Base-by-base conservation (phyloP, 2,329 filamentous ascomycete species). In the Aspergillus sp. region DNA sequence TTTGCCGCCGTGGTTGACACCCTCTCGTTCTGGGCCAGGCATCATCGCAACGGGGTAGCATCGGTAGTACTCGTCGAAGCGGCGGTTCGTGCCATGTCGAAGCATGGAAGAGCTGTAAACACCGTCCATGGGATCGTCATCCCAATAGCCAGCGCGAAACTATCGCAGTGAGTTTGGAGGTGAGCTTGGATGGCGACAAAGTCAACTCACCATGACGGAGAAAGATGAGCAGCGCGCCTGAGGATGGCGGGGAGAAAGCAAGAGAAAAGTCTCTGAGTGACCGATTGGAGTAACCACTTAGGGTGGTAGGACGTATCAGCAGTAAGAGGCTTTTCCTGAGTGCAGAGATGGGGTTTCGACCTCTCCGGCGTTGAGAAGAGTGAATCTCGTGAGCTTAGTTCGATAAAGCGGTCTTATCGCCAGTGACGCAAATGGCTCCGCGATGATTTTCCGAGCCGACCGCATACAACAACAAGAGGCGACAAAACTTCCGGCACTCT, bases 31-130 rank as follows among this genome's bases (percentile, higher is more conserved):
- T 35, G 90, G 84, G 2, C 93, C 92, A 11, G 92, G 90, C 57
- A 95, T 85, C 92, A 99, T 97, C 64, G 87, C 86, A 65, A 96
- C 83, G 41, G 94, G 94, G 68, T 97, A 99, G 79, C 92, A 96
- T 65, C 94, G 87, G 76, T 96, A 97, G 78, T 96, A 97, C 74
- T 99, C 94, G 73, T 99, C 93, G 77, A 99, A 99, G 55, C 92
- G 89, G 64, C 90, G 88, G 62, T 74, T 79, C 65, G 70, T 72
- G 47, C 71, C 68, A 57, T 76, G 77, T 33, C 76, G 76, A 54
- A 82, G 68, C 72, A 83, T 79, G 53, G 77, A 76, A 13, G 75
- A 71, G 55, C 80, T 77, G 55, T 82, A 79, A 65, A 82, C 78
- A 52, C 77, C 73, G 6, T 75, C 73, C 74, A 78, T 76, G 43